Percentiles rank a stretch among this genome's conserved stretches.
These are phyloP conservation scores for Diplodia scrobiculata DNA, from an alignment of 2,329 filamentous ascomycete genomes.

Conservation along the genomic window DNA sequence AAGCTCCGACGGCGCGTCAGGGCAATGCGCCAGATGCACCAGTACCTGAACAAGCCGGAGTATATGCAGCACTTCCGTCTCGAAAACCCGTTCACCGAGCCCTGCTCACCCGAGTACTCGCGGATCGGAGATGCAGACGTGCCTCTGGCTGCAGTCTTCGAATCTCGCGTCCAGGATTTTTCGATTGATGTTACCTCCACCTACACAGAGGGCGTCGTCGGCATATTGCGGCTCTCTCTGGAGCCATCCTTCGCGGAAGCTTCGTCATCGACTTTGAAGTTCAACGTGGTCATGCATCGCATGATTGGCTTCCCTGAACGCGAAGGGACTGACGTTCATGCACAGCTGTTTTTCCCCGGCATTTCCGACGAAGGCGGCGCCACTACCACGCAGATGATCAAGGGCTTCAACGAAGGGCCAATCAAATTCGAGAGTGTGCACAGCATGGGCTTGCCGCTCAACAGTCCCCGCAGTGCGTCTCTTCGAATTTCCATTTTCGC, in stretches of 20 bases:
- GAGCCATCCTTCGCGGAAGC: constrained; percentile 93
- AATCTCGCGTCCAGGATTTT: constrained; percentile 92
- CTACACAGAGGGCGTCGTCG: constrained; percentile 86
- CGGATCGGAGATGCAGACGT: constrained; percentile 92
- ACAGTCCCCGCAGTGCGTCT: constrained; percentile 71
- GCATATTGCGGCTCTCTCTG: constrained; percentile 84
- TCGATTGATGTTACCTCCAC: constrained; percentile 86
- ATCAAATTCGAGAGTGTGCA: constrained; percentile 97
- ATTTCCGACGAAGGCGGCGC: constrained; percentile 81
- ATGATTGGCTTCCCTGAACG: constrained; percentile 91
- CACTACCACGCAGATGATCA: constrained; percentile 93
- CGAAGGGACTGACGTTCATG: constrained; percentile 93
- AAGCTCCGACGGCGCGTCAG: constrained; percentile 86
- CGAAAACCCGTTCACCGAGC: constrained; percentile 89
- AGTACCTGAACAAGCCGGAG: constrained; percentile 93
- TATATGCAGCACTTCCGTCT: constrained; percentile 90
- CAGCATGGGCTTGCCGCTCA: constrained; percentile 90
- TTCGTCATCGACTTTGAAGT: constrained; percentile 89
- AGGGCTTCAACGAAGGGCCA: constrained; percentile 87
- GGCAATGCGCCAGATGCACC: constrained; percentile 94
- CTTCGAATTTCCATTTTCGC: constrained; percentile 90
- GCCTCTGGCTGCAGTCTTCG: constrained; percentile 87
- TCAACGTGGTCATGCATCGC: constrained; percentile 98
- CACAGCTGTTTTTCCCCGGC: constrained; percentile 92
- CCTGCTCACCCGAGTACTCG: constrained; percentile 88